phyloP scores from a whole-genome alignment of 805 yeast genomes.

The Monosporozyma solicola region DNA sequence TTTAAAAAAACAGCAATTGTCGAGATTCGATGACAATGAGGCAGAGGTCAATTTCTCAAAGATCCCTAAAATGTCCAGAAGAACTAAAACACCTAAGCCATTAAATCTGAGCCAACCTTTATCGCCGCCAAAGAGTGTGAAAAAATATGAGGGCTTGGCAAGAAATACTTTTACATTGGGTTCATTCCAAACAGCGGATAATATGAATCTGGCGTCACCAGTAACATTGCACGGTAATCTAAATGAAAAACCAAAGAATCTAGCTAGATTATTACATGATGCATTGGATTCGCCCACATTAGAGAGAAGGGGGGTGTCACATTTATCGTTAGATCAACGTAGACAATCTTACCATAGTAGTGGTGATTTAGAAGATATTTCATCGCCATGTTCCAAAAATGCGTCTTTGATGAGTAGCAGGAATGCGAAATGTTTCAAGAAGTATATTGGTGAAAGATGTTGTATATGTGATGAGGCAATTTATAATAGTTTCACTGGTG shows the following conservation, averaged over 20 bases:
- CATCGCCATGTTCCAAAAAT: constrained; percentile 14
- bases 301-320: not conserved
- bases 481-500: constrained; percentile 34
- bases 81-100: constrained; percentile 17
- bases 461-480: constrained; percentile 39
- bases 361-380: constrained; percentile 14
- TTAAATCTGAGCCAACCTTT: constrained; percentile 13
- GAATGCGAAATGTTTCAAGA: constrained; percentile 14
- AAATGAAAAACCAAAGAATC: constrained; percentile 2
- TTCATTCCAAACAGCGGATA: not conserved
- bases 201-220: constrained; percentile 6
- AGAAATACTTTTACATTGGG: not conserved
- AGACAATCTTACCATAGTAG: not conserved
- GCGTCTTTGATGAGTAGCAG: not conserved
- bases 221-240: not conserved
- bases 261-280: constrained; percentile 2
- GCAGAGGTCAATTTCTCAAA: constrained; percentile 2
- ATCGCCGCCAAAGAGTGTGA: constrained; percentile 21
- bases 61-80: constrained; percentile 8
- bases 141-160: constrained; percentile 4
- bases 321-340: not conserved
- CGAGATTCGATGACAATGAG: not conserved
- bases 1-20: constrained; percentile 3
- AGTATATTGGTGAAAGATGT: constrained; percentile 28
- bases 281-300: constrained; percentile 1